phyloP scores from a whole-genome alignment of 1,284 basidiomycete genomes.

The Sporisorium exsertum region DNA sequence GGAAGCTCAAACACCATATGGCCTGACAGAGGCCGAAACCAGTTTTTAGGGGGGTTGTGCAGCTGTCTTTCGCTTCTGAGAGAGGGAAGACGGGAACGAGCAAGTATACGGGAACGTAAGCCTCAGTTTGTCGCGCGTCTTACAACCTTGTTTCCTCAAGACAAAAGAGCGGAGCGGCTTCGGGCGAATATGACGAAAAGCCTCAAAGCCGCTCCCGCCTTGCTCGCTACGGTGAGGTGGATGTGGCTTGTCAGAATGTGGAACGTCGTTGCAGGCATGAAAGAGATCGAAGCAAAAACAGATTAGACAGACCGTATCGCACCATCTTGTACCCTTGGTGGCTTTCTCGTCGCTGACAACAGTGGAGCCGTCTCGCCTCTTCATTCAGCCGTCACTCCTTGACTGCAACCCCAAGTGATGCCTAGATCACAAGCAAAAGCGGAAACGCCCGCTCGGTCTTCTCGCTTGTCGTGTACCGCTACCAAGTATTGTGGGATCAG shows the following conservation, averaged over 20 bases:
- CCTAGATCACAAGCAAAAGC: too few relatives aligned
- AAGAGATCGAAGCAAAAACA: not conserved
- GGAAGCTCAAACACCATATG: not conserved
- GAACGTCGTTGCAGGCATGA: not conserved
- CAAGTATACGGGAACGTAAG: not conserved
- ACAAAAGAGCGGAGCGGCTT: not conserved
- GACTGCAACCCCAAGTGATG: too few relatives aligned
- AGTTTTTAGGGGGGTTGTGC: not conserved
- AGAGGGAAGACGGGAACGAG: not conserved
- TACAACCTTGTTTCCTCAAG: too few relatives aligned
- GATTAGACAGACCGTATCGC: not conserved
- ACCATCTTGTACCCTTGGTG: not conserved
- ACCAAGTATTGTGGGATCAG: too few relatives aligned
- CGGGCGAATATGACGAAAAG: not conserved
- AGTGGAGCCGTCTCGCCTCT: not conserved
- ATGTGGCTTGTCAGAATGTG: conserved; percentile 3
- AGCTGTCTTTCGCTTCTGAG: not conserved
- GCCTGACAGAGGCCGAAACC: not conserved
- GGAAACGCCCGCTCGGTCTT: too few relatives aligned
- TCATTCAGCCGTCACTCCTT: too few relatives aligned
- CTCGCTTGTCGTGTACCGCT: too few relatives aligned
- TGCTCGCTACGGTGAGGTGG: not conserved
- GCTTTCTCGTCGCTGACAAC: not conserved
- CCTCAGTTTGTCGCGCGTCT: not conserved
- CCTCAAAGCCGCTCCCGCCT: not conserved